Evolutionary conservation across 345 rosid genomes (phyloP).

Genomic region (Theobroma cacao): DNA sequence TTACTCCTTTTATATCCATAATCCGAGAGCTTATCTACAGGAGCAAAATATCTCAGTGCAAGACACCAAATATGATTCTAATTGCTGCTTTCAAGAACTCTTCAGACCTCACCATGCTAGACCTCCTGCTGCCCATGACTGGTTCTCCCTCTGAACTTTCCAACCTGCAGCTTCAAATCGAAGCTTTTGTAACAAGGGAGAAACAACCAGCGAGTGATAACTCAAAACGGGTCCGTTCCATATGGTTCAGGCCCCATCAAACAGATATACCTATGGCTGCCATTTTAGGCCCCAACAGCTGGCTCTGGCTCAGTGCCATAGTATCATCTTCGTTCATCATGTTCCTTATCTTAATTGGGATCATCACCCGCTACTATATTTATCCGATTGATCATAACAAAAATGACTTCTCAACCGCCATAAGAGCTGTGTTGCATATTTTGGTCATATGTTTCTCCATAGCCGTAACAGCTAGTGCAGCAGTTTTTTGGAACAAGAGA

Average conservation of each 20-base stretch:
- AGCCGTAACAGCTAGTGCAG: conserved; percentile 40
- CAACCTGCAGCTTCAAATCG: conserved; percentile 41
- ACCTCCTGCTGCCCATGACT: conserved; percentile 54
- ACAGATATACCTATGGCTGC: conserved; percentile 54
- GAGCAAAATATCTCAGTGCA: conserved; percentile 28
- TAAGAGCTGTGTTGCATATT: conserved; percentile 33
- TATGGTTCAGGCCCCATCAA: conserved; percentile 57
- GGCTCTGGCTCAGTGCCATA: conserved; percentile 73
- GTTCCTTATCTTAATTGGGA: conserved; percentile 55
- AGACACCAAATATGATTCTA: conserved; percentile 47
- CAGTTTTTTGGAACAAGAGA: conserved; percentile 64
- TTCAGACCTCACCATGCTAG: conserved; percentile 61
- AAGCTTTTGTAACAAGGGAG: conserved; percentile 77
- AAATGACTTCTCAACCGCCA: conserved; percentile 24
- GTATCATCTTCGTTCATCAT: conserved; percentile 60
- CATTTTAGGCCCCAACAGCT: conserved; percentile 63
- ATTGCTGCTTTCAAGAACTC: conserved; percentile 59
- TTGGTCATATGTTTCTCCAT: conserved; percentile 46
- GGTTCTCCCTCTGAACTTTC: conserved; percentile 37
- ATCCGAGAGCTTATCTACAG: conserved; percentile 53
- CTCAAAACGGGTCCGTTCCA: conserved; percentile 28
- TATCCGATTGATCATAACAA: conserved; percentile 52
- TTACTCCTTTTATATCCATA: conserved; percentile 81
- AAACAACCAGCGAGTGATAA: conserved; percentile 23
- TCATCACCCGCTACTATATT: conserved; percentile 51